A percentile compares a stretch with the other conserved stretches of the same genome.
phyloP scores from a whole-genome alignment of 2,329 filamentous ascomycete species.

The Cadophora sp. region DNA sequence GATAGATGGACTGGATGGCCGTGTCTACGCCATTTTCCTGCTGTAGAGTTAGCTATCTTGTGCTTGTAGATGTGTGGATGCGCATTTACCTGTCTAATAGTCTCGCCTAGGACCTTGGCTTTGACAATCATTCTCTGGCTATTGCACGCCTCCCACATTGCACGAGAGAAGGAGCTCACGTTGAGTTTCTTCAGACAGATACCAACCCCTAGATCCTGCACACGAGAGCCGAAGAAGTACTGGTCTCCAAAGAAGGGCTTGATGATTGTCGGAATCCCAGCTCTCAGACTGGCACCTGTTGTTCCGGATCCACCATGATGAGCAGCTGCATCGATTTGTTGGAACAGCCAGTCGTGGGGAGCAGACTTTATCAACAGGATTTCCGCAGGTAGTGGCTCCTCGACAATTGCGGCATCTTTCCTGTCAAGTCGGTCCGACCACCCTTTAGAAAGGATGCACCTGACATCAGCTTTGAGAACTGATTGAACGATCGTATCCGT shows the following conservation, averaged over 20 bases:
- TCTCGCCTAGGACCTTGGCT: constrained; percentile 80
- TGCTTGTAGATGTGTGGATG: neutral
- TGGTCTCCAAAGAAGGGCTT: constrained; percentile 98
- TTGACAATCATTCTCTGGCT: constrained; percentile 91
- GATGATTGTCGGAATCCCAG: constrained; percentile 91
- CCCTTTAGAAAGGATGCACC: constrained; percentile 93
- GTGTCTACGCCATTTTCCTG: constrained; percentile 90
- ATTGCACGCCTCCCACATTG: constrained; percentile 90
- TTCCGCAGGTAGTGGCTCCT: constrained; percentile 75
- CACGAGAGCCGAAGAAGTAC: constrained; percentile 89
- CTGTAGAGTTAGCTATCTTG: constrained; percentile 41
- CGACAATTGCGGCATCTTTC: constrained; percentile 57
- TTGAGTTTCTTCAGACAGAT: constrained; percentile 90
- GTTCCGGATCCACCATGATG: constrained; percentile 96
- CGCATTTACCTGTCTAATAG: constrained; percentile 78
- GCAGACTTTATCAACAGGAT: constrained; percentile 89
- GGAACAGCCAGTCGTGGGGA: constrained; percentile 96
- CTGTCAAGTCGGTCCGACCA: constrained; percentile 87
- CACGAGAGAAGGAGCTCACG: constrained; percentile 81
- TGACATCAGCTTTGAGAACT: constrained; percentile 87
- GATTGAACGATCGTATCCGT: constrained; percentile 94
- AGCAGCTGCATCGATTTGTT: constrained; percentile 89
- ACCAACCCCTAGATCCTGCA: constrained; percentile 93
- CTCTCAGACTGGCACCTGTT: constrained; percentile 89
- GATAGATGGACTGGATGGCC: constrained; percentile 91